phyloP scores from a whole-genome alignment of 2,329 filamentous ascomycete species.

The Arachnomyces sp. region DNA sequence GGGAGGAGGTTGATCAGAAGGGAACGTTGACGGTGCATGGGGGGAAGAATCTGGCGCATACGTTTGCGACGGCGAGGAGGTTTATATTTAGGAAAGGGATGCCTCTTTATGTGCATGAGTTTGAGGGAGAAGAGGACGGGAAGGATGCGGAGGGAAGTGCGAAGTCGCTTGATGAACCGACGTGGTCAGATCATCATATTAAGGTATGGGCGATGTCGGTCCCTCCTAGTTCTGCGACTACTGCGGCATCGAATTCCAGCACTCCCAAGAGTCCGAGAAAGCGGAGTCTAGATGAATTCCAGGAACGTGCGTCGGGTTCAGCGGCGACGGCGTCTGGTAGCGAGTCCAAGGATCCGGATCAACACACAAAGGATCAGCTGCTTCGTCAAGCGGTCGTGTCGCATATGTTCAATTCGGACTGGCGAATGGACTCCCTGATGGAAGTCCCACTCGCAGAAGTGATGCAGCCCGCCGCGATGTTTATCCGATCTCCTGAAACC shows the following conservation, averaged over 20 bases:
- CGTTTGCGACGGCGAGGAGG: constrained; percentile 70
- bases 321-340: constrained; percentile 5
- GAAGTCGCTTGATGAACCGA: constrained; percentile 44
- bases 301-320: constrained; percentile 20
- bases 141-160: constrained; percentile 10
- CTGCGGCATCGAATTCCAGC: constrained; percentile 12
- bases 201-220: constrained; percentile 78
- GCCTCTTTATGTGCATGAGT: constrained; percentile 64
- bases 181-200: constrained; percentile 69
- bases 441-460: constrained; percentile 61
- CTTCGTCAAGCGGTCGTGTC: constrained; percentile 58
- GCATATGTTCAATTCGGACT: constrained; percentile 72
- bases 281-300: constrained; percentile 45
- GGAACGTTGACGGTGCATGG: constrained; percentile 62
- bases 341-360: constrained; percentile 7
- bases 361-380: constrained; percentile 36
- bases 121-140: constrained; percentile 28
- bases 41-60: constrained; percentile 66
- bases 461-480: constrained; percentile 61
- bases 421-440: constrained; percentile 63
- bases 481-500: constrained; percentile 54
- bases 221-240: constrained; percentile 12
- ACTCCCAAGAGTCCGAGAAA: constrained; percentile 34
- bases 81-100: constrained; percentile 84
- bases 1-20: constrained; percentile 16